Conservation (phyloP, 345 rosid genomes). For the Populus ilicifolia region DNA sequence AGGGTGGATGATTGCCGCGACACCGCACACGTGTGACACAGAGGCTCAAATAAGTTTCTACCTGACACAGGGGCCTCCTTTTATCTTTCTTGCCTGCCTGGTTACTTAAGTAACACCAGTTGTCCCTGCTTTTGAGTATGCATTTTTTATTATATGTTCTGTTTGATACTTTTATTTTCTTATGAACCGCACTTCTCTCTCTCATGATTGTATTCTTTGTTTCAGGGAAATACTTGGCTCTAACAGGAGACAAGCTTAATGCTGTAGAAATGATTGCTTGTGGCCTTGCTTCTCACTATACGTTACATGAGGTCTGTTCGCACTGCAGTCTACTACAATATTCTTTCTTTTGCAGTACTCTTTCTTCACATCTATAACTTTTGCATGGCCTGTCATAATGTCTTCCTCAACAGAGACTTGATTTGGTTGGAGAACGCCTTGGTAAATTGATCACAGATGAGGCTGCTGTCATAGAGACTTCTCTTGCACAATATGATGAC, state of each 20-base stretch:
- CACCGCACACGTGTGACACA: too few relatives aligned
- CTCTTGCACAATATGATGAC: constrained; percentile 87
- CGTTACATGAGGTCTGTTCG: constrained; percentile 58
- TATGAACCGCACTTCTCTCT: neutral
- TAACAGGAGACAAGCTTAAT: constrained; percentile 83
- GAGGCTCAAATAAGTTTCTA: constrained; percentile 84
- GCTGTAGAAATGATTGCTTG: constrained; percentile 91
- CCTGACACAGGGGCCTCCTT: constrained; percentile 88
- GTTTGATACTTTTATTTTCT: neutral
- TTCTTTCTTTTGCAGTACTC: constrained; percentile 10
- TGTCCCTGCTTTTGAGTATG: neutral
- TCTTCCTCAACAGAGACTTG: constrained; percentile 56
- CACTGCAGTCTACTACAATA: constrained; percentile 4
- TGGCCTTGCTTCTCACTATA: constrained; percentile 88
- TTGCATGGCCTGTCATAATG: constrained; percentile 7
- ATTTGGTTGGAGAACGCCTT: constrained; percentile 68
- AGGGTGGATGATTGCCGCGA: too few relatives aligned
- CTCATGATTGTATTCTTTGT: neutral
- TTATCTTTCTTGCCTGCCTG: constrained; percentile 84
- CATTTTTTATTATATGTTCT: neutral
- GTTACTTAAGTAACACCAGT: constrained; percentile 56
- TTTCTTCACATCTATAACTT: neutral
- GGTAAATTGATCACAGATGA: constrained; percentile 80
- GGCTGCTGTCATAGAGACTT: constrained; percentile 59
- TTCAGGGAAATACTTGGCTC: constrained; percentile 85